Evolutionary conservation across 495 filamentous ascomycete genomes (phyloP).

Genomic region (Endocarpon pusillum): DNA sequence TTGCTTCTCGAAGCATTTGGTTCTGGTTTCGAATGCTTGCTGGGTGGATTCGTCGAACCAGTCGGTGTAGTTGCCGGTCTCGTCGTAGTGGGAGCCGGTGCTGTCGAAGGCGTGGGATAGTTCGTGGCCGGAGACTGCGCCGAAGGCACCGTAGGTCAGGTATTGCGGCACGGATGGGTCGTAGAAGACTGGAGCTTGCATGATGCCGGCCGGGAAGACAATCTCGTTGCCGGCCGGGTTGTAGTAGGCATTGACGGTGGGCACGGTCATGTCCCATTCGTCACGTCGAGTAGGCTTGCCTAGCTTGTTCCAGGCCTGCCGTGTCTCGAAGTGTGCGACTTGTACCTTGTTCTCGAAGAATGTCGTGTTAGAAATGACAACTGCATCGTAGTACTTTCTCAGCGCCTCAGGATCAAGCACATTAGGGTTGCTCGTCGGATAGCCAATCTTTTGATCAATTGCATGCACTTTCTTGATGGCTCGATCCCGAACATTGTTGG

Average conservation of each 20-base stretch:
- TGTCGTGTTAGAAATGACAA: slow-evolving; percentile 32
- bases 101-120: slow-evolving; percentile 62
- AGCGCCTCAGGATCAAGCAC: slow-evolving; percentile 40
- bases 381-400: slow-evolving; percentile 36
- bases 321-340: slow-evolving; percentile 26
- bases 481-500: slow-evolving; percentile 39
- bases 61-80: slow-evolving; percentile 45
- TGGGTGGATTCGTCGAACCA: slow-evolving; percentile 59
- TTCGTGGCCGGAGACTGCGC: slow-evolving; percentile 55
- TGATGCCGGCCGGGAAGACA: slow-evolving; percentile 56
- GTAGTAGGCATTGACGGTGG: slow-evolving; percentile 49
- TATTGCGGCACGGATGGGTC: slow-evolving; percentile 44
- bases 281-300: slow-evolving; percentile 44
- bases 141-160: slow-evolving; percentile 53
- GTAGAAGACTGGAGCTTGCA: slow-evolving; percentile 53
- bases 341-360: slow-evolving; percentile 46
- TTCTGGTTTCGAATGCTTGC: slow-evolving; percentile 40
- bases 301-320: slow-evolving; percentile 36
- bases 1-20: slow-evolving; percentile 55
- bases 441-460: slow-evolving; percentile 60
- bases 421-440: slow-evolving; percentile 47
- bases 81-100: slow-evolving; percentile 47
- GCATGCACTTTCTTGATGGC: slow-evolving; percentile 53
- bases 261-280: slow-evolving; percentile 45
- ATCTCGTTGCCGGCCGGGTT: slow-evolving; percentile 48